Conservation (phyloP, 495 filamentous ascomycete species). For the Amniculicola lignicola region DNA sequence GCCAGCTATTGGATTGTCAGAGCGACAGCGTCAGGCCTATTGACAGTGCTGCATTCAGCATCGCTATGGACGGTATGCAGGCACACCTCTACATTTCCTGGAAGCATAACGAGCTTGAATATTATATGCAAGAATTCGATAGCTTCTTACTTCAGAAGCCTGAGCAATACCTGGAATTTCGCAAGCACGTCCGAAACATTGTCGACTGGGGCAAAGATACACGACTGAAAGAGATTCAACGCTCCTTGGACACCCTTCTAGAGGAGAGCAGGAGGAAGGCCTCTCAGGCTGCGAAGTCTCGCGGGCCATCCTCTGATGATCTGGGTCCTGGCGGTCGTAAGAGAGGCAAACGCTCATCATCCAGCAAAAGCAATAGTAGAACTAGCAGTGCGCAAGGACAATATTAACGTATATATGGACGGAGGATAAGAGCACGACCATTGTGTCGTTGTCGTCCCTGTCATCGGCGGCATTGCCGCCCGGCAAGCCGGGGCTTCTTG, state of each 20-base stretch:
- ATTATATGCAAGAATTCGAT: slow-evolving; percentile 35
- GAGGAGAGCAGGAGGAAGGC: too few species aligned
- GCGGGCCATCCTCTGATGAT: too few species aligned
- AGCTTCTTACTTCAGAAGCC: slow-evolving; percentile 36
- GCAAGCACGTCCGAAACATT: slow-evolving; percentile 40
- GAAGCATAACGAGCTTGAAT: slow-evolving; percentile 40
- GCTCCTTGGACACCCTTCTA: slow-evolving; percentile 38
- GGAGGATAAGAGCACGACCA: too few species aligned
- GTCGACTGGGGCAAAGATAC: slow-evolving; percentile 40
- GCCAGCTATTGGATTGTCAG: not conserved
- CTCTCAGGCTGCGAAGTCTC: too few species aligned
- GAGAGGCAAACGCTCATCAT: too few species aligned
- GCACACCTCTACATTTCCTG: slow-evolving; percentile 39
- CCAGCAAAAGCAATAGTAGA: too few species aligned
- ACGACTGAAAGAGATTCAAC: slow-evolving; percentile 36
- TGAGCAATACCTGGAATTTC: slow-evolving; percentile 37
- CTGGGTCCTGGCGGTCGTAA: too few species aligned
- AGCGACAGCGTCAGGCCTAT: slow-evolving; percentile 3
- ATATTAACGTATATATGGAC: too few species aligned
- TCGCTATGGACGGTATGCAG: slow-evolving; percentile 39
- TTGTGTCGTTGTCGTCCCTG: too few species aligned
- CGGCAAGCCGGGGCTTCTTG: too few species aligned
- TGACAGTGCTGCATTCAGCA: slow-evolving; percentile 37
- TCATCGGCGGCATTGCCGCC: too few species aligned
- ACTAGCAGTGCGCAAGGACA: too few species aligned